phyloP scores from a whole-genome alignment of 208 protist species.

The Wallacemonas sp. region DNA sequence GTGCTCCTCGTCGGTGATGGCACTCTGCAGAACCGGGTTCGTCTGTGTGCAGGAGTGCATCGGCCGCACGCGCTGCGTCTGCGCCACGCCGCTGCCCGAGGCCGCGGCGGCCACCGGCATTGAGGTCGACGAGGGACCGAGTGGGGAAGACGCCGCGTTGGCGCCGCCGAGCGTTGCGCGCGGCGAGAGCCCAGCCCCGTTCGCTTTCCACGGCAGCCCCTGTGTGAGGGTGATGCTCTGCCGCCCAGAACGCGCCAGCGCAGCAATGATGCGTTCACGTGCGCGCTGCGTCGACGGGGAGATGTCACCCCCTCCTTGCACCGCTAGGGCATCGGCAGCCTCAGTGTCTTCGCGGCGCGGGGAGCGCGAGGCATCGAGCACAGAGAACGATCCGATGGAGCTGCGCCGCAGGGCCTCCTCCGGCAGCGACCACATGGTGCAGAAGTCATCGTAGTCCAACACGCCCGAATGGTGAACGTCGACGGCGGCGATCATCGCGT shows the following conservation, averaged over 20 bases:
- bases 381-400: constrained; percentile 26
- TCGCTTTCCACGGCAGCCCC: not conserved
- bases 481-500: constrained; percentile 47
- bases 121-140: constrained; percentile 10
- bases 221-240: constrained; percentile 3
- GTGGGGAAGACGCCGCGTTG: constrained; percentile 1
- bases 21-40: constrained; percentile 3
- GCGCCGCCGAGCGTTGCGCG: not conserved
- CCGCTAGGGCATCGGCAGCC: not conserved
- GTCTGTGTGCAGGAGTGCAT: not conserved
- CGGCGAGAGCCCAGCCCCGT: not conserved
- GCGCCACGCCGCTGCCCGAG: not conserved
- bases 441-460: constrained; percentile 75
- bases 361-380: constrained; percentile 13
- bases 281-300: constrained; percentile 6
- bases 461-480: constrained; percentile 51
- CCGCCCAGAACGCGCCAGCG: not conserved
- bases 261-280: constrained; percentile 7
- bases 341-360: not conserved
- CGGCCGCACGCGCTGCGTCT: not conserved
- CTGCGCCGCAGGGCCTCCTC: constrained; percentile 7
- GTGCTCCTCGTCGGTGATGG: constrained; percentile 51
- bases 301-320: not conserved
- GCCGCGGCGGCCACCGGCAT: constrained; percentile 3
- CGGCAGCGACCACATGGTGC: constrained; percentile 46